Percentiles rank a stretch among this genome's conserved stretches.
These are phyloP conservation scores for Chrysanthemum makinoi DNA, from an alignment of 129 eudicot genomes.

Conservation along the genomic window DNA sequence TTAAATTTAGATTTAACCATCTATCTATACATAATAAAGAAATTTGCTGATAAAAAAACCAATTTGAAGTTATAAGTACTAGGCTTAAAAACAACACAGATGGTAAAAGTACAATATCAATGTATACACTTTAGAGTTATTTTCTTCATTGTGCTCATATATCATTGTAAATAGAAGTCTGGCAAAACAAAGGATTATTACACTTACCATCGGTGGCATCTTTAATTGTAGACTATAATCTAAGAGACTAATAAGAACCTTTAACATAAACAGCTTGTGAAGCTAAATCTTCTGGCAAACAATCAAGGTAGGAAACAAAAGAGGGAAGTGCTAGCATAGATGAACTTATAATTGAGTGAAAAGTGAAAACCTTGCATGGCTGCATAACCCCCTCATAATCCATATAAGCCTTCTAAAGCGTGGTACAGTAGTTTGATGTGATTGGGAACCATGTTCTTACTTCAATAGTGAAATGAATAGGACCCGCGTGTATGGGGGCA, in stretches of 20 bases:
- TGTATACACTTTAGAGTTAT: neutral
- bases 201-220: neutral
- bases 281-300: conserved; percentile 2
- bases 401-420: neutral
- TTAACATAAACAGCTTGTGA: neutral
- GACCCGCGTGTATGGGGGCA: neutral
- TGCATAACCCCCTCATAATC: neutral
- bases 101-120: neutral
- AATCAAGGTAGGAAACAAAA: neutral
- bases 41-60: conserved; percentile 1
- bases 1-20: neutral
- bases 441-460: neutral
- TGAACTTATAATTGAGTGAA: no score
- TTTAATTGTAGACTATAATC: neutral
- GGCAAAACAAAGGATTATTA: neutral
- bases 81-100: conserved; percentile 4
- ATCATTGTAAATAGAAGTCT: neutral
- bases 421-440: neutral
- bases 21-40: neutral
- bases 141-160: conserved; percentile 8
- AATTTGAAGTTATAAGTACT: neutral
- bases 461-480: neutral
- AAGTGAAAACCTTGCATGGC: no score
- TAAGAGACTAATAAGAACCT: neutral
- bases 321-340: neutral